phyloP scores from a whole-genome alignment of 2,329 filamentous ascomycete genomes.

The Cercospora citrullina region DNA sequence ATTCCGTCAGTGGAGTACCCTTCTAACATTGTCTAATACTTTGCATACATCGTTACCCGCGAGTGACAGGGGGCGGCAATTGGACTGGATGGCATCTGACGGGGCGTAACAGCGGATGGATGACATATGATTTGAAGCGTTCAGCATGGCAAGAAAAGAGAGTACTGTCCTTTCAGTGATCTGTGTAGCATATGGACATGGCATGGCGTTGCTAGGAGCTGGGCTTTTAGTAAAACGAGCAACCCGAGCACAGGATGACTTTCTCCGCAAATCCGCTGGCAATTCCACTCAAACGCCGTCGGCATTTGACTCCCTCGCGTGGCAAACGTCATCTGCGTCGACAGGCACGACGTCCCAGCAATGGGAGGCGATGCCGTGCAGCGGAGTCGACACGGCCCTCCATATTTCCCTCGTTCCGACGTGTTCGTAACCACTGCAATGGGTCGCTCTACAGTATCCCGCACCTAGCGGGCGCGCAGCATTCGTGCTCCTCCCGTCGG shows the following conservation, averaged over 20 bases:
- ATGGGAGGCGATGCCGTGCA: conserved; percentile 11
- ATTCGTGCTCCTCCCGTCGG: background rate
- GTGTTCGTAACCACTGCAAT: background rate
- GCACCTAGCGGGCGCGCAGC: background rate
- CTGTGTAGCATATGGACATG: background rate
- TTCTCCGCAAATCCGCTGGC: background rate
- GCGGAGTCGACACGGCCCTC: background rate
- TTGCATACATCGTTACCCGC: background rate
- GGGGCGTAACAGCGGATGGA: background rate
- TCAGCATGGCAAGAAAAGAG: background rate
- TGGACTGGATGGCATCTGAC: background rate
- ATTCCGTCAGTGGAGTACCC: conserved; percentile 53
- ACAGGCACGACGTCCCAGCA: background rate
- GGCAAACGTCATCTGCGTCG: conserved; percentile 6
- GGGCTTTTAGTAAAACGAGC: background rate
- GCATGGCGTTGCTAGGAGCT: background rate
- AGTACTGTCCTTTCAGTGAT: background rate
- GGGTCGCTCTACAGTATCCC: background rate
- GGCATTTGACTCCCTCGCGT: conserved; percentile 11
- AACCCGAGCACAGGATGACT: background rate
- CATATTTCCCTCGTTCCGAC: conserved; percentile 1
- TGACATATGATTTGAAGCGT: background rate
- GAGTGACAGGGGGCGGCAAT: background rate
- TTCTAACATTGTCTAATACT: conserved; percentile 43
- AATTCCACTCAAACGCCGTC: background rate